Base-by-base conservation (phyloP, 106 monocot genomes). In the Chionographis japonica region DNA sequence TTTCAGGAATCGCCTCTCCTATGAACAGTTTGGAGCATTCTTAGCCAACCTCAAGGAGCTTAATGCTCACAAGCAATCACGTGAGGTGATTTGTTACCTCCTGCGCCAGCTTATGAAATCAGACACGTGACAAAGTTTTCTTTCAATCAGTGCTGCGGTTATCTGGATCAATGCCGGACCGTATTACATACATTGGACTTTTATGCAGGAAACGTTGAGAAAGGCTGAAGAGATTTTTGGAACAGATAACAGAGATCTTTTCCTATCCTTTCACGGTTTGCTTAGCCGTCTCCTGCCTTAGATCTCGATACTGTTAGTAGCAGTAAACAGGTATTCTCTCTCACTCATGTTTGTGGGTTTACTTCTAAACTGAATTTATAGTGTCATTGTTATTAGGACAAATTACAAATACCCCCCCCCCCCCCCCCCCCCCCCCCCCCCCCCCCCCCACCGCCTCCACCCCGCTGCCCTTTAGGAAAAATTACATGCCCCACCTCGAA, bases 21-120 rank as follows among this genome's bases (percentile, higher is more conserved):
- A 88, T 49, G 95, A 97, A 68, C 92, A 97, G 77, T 97, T 97
- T 80, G 89, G 79, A 71, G 83, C 92, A 39, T 92, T 97, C 74
- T 69, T 97, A 62, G 86, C 92, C 3, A 97, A 86, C 61, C 92
- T 97, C 46, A 97, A 97, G 78, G 95, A 97, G 63, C 82, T 97
- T 38, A 97, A 97, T 87, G 81, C 92, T 58, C 88, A 89, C 53
- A 89, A 68, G 60, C 92, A 92, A 62, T 84, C 95, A 54, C 81
- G 86, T n/a, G 89, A 97, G 75, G 95, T 91, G 69, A 51, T 64
- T 18, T 36, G 53, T 38, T 19, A 37, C 17, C 2, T 1, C 52
- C 14, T 8, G 27, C 15, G 19, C 13, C 15, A 61, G 43, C 5
- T 67, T 12, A 18, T 76, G 14, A 27, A 27, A 27, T 46, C 46